A percentile compares a stretch with the other conserved stretches of the same genome.
Conservation (phyloP, 177 flowering plant species). For the Vitis hybrid region DNA sequence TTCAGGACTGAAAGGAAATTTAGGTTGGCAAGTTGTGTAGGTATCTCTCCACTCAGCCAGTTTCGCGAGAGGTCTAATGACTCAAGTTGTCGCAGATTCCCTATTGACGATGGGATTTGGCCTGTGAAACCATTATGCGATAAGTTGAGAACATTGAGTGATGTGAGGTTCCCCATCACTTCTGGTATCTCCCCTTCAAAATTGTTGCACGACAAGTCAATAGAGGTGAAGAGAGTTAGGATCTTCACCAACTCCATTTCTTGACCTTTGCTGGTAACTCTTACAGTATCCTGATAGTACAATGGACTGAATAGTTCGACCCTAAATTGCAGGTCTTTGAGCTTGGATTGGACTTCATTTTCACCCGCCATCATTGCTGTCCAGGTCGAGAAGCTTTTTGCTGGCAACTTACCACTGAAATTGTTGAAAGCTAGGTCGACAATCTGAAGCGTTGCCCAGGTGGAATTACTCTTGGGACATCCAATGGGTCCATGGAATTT, state of each 20-base stretch:
- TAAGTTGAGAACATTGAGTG: constrained; percentile 28
- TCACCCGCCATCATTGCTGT: constrained; percentile 25
- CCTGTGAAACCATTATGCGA: constrained; percentile 17
- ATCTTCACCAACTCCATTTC: constrained; percentile 26
- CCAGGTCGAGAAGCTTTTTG: constrained; percentile 17
- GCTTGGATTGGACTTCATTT: constrained; percentile 3
- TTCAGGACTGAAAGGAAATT: constrained; percentile 35
- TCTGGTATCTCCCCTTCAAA: constrained; percentile 35
- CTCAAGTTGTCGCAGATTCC: constrained; percentile 13
- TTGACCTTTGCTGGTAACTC: constrained; percentile 28
- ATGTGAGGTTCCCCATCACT: constrained; percentile 16
- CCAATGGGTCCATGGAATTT: constrained; percentile 25
- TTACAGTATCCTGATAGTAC: constrained; percentile 31
- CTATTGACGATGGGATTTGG: constrained; percentile 14
- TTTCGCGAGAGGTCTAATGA: constrained; percentile 21
- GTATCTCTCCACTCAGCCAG: constrained; percentile 14
- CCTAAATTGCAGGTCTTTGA: constrained; percentile 15
- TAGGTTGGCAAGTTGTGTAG: constrained; percentile 14
- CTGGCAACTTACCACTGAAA: constrained; percentile 24
- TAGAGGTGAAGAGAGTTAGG: constrained; percentile 24
- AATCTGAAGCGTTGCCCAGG: constrained; percentile 32
- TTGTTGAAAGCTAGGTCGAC: constrained; percentile 32
- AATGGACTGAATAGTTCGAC: not conserved
- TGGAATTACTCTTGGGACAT: not conserved
- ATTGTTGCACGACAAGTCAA: constrained; percentile 33